Conservation (phyloP, 2,329 filamentous ascomycete species). For the Nannizzia gypsea region DNA sequence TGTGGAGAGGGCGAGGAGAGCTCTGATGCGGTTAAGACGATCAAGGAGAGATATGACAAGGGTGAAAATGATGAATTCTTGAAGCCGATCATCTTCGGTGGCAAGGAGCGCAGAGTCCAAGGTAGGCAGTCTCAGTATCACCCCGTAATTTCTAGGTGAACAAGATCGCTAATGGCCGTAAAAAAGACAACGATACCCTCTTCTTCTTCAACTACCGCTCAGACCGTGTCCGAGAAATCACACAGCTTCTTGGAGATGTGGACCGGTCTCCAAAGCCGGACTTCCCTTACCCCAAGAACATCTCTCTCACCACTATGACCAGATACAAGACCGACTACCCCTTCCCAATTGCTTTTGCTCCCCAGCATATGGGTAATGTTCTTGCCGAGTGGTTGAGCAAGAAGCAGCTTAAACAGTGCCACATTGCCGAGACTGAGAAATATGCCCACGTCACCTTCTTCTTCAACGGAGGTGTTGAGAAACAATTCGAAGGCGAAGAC, state of each 20-base stretch:
- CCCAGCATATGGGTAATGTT: slow-evolving; percentile 96
- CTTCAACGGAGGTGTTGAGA: slow-evolving; percentile 98
- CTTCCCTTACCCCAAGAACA: slow-evolving; percentile 87
- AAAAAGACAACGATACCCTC: slow-evolving; percentile 71
- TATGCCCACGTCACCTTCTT: slow-evolving; percentile 99
- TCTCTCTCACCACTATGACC: slow-evolving; percentile 86
- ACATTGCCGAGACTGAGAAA: slow-evolving; percentile 97
- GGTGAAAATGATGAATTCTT: slow-evolving; percentile 95
- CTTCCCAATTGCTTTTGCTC: slow-evolving; percentile 84
- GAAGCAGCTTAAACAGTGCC: slow-evolving; percentile 81
- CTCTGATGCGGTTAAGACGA: slow-evolving; percentile 70
- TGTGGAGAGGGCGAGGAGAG: slow-evolving; percentile 77
- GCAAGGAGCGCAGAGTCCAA: slow-evolving; percentile 73
- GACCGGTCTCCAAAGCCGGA: slow-evolving; percentile 84
- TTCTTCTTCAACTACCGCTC: slow-evolving; percentile 99
- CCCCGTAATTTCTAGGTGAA: neutral
- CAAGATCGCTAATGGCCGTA: neutral
- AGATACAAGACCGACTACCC: slow-evolving; percentile 93
- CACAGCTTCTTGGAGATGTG: slow-evolving; percentile 80
- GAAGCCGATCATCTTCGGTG: slow-evolving; percentile 90
- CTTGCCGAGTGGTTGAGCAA: slow-evolving; percentile 91
- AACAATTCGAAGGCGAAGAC: slow-evolving; percentile 82
- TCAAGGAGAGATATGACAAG: slow-evolving; percentile 78
- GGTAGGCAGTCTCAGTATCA: slow-evolving; percentile 38
- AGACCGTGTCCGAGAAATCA: slow-evolving; percentile 91